phyloP scores from a whole-genome alignment of 2,329 filamentous ascomycete species.

The Samsoniella hepiali region DNA sequence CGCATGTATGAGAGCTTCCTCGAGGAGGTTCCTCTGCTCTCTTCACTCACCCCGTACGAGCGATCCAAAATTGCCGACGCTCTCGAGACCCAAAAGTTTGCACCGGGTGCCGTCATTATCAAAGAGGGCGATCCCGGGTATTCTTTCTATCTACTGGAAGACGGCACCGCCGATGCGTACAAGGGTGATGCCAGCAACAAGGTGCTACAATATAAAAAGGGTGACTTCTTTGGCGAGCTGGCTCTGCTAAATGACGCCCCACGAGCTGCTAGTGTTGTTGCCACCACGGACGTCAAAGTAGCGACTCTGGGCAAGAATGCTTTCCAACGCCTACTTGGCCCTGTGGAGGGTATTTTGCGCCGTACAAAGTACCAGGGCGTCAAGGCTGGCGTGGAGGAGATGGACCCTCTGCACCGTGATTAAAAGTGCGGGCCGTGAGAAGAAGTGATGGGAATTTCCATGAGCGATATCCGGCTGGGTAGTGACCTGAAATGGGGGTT shows the following conservation, averaged over 20 bases:
- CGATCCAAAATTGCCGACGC: constrained; percentile 97
- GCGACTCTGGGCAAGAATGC: constrained; percentile 89
- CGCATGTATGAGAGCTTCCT: constrained; percentile 97
- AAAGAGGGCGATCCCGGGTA: constrained; percentile 86
- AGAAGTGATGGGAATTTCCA: background rate
- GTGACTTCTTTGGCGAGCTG: constrained; percentile 96
- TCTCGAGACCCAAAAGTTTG: constrained; percentile 84
- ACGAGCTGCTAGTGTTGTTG: constrained; percentile 83
- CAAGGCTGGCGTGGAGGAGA: constrained; percentile 60
- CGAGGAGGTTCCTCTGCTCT: constrained; percentile 84
- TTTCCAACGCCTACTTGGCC: constrained; percentile 88
- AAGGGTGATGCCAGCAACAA: constrained; percentile 68
- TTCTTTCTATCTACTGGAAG: constrained; percentile 87
- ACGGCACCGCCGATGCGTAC: constrained; percentile 80
- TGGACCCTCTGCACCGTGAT: constrained; percentile 59
- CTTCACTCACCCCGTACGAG: constrained; percentile 84
- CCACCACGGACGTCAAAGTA: constrained; percentile 84
- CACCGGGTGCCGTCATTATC: constrained; percentile 79
- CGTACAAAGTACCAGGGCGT: constrained; percentile 64
- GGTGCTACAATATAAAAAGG: constrained; percentile 81
- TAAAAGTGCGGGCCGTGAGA: background rate
- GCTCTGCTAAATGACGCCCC: constrained; percentile 91
- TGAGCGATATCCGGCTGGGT: background rate
- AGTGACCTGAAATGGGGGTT: background rate
- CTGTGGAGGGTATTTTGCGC: constrained; percentile 92